Conservation (phyloP, 2,329 filamentous ascomycete genomes). For the Fusarium begoniae region DNA sequence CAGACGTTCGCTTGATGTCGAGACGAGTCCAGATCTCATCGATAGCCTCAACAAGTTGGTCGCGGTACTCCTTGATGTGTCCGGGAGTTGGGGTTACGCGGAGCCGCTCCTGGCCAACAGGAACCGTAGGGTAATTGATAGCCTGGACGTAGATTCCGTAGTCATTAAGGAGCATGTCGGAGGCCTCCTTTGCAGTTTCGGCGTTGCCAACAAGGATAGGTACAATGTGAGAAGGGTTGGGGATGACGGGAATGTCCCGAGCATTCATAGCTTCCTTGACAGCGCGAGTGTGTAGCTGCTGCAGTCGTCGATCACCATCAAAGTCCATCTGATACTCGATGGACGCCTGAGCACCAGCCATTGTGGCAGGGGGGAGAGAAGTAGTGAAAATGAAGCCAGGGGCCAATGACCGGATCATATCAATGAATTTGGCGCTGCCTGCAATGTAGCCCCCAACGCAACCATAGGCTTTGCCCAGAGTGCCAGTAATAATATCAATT, state of each 20-base stretch:
- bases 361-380: constrained; percentile 92
- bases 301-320: constrained; percentile 85
- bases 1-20: constrained; percentile 88
- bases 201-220: constrained; percentile 94
- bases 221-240: constrained; percentile 96
- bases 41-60: constrained; percentile 84
- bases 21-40: constrained; percentile 90
- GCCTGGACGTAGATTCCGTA: constrained; percentile 97
- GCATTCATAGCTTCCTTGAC: constrained; percentile 85
- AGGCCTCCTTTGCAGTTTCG: constrained; percentile 89
- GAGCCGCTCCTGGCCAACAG: constrained; percentile 95
- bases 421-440: constrained; percentile 84
- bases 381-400: constrained; percentile 99
- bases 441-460: constrained; percentile 98
- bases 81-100: constrained; percentile 96
- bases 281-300: constrained; percentile 95
- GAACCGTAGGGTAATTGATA: constrained; percentile 99
- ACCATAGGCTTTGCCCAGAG: constrained; percentile 96
- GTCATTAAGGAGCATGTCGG: constrained; percentile 88
- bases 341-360: constrained; percentile 90
- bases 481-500: constrained; percentile 97
- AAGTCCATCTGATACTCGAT: constrained; percentile 94
- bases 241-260: constrained; percentile 93
- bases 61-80: constrained; percentile 84
- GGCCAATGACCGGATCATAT: constrained; percentile 92